Conservation (phyloP, 1,284 basidiomycete genomes). For the Sporisorium scitamineum region DNA sequence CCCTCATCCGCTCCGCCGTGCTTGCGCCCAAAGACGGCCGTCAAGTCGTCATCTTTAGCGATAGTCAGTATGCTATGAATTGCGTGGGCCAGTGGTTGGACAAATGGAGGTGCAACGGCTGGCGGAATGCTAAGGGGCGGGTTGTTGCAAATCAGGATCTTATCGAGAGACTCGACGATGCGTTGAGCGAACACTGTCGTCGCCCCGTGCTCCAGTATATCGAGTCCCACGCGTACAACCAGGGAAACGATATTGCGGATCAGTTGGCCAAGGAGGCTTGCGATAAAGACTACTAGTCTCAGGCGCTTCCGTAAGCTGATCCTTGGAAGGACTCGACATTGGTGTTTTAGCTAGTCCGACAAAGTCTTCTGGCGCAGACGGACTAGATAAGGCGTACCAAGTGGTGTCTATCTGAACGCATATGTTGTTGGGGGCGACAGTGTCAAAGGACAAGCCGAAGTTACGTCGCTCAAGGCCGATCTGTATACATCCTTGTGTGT, state of each 20-base stretch:
- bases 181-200: conserved; percentile 11
- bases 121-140: conserved; percentile 71
- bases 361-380: too few relatives aligned
- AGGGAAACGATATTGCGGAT: conserved; percentile 84
- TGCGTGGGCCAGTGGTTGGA: conserved; percentile 77
- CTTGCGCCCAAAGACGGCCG: conserved; percentile 73
- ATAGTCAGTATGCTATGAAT: conserved; percentile 16
- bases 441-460: too few relatives aligned
- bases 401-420: too few relatives aligned
- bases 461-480: too few relatives aligned
- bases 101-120: conserved; percentile 75
- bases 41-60: conserved; percentile 77
- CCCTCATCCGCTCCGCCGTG: conserved; percentile 81
- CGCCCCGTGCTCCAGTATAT: conserved; percentile 75
- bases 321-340: too few relatives aligned
- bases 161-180: conserved; percentile 74
- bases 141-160: conserved; percentile 78
- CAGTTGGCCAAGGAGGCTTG: background rate
- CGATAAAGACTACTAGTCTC: background rate
- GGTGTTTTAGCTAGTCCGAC: too few relatives aligned
- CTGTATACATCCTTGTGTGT: too few relatives aligned
- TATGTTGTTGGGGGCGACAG: too few relatives aligned
- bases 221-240: conserved; percentile 77
- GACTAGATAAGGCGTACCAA: too few relatives aligned
- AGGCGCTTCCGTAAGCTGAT: too few relatives aligned